Conservation (phyloP, 345 rosid species). For the Syzygium oleosum region DNA sequence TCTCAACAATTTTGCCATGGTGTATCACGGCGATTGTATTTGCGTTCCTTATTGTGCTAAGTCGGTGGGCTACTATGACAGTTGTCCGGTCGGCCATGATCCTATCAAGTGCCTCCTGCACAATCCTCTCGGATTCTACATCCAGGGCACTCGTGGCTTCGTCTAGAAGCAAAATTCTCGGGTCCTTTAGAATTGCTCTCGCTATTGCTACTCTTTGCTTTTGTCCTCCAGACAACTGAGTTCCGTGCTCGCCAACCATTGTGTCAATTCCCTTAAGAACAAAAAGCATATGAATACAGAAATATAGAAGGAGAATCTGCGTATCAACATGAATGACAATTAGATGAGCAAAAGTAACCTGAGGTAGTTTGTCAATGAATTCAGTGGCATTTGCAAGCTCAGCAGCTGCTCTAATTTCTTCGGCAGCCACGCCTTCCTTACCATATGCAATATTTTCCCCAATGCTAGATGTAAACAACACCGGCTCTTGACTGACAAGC, state of each 20-base stretch:
- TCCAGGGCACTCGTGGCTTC: slow-evolving; percentile 48
- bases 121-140: slow-evolving; percentile 34
- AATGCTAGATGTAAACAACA: slow-evolving; percentile 30
- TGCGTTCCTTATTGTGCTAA: slow-evolving; percentile 28
- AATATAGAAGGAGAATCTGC: background rate
- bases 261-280: slow-evolving; percentile 32
- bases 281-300: no score
- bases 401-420: slow-evolving; percentile 27
- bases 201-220: slow-evolving; percentile 46
- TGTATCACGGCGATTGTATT: slow-evolving; percentile 28
- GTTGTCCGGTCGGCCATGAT: slow-evolving; percentile 33
- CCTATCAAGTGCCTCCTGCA: slow-evolving; percentile 38
- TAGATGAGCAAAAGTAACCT: slow-evolving; percentile 10
- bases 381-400: slow-evolving; percentile 39
- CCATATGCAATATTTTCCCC: slow-evolving; percentile 35
- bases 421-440: slow-evolving; percentile 21
- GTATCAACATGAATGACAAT: background rate
- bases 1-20: slow-evolving; percentile 30
- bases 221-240: slow-evolving; percentile 47
- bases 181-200: slow-evolving; percentile 37
- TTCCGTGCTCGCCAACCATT: slow-evolving; percentile 48
- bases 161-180: slow-evolving; percentile 32
- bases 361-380: slow-evolving; percentile 36
- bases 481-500: slow-evolving; percentile 46
- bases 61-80: slow-evolving; percentile 29